Evolutionary conservation across 2,329 filamentous ascomycete genomes (phyloP).

Genomic region (Talaromyces islandicus): DNA sequence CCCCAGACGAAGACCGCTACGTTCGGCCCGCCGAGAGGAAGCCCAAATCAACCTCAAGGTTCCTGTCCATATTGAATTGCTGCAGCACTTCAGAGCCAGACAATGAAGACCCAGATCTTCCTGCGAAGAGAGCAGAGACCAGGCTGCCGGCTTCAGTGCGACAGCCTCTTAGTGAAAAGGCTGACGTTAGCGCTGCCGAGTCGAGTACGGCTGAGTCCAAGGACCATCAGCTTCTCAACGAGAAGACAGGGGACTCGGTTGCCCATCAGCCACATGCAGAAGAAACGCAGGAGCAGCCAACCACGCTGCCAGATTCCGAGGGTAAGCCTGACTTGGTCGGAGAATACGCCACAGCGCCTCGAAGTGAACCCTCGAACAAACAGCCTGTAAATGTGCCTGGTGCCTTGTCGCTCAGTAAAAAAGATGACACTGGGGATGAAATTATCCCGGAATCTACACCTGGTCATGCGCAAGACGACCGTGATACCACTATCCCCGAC

Average conservation of each 20-base stretch:
- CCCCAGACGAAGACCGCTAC: conserved; percentile 25
- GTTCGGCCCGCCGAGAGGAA: conserved; percentile 35
- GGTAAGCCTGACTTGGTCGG: background rate
- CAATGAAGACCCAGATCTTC: conserved; percentile 36
- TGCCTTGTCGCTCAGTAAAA: background rate
- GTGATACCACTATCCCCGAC: conserved; percentile 61
- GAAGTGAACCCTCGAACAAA: conserved; percentile 10
- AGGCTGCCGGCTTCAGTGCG: conserved; percentile 30
- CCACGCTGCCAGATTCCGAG: conserved; percentile 22
- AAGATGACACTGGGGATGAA: conserved; percentile 2
- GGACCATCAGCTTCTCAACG: conserved; percentile 29
- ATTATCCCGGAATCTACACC: conserved; percentile 4
- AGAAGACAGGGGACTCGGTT: conserved; percentile 30
- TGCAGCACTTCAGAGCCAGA: conserved; percentile 44
- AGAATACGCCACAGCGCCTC: conserved; percentile 22
- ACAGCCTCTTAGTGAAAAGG: conserved; percentile 32
- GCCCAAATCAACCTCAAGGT: conserved; percentile 32
- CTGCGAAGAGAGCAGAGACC: conserved; percentile 42
- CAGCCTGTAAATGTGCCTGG: background rate
- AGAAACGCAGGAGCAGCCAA: conserved; percentile 17
- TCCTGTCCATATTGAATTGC: conserved; percentile 44
- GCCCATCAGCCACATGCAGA: conserved; percentile 21
- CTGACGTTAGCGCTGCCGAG: conserved; percentile 31
- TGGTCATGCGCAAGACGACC: conserved; percentile 36
- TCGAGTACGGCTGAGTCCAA: conserved; percentile 36